Percentiles rank a stretch among this genome's conserved stretches.
phyloP scores from a whole-genome alignment of 306 rosid species.

The Prunus persica region DNA sequence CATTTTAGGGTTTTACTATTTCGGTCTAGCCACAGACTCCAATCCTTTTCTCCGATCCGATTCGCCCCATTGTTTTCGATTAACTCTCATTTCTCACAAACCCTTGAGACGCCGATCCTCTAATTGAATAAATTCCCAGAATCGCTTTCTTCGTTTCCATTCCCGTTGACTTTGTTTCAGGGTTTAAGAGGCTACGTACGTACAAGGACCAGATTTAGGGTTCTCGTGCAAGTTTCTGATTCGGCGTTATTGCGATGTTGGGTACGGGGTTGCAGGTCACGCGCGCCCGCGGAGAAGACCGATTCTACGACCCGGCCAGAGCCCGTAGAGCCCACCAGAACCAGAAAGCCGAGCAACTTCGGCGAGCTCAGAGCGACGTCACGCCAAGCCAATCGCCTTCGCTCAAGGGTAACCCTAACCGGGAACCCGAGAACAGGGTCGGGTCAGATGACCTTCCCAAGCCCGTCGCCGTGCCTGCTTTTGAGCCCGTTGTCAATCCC shows the following conservation, averaged over 20 bases:
- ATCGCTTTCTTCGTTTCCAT: background rate
- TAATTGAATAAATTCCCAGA: background rate
- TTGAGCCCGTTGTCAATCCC: conserved; percentile 29
- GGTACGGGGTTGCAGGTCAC: conserved; percentile 58
- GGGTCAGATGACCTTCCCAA: conserved; percentile 33
- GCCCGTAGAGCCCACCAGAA: conserved; percentile 46
- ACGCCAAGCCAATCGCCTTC: conserved; percentile 30
- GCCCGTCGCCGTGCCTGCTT: conserved; percentile 30
- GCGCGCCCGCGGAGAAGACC: conserved; percentile 66
- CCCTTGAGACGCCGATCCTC: conserved; percentile 24
- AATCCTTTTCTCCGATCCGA: conserved; percentile 21
- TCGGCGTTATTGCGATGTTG: conserved; percentile 45
- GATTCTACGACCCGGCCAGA: conserved; percentile 51
- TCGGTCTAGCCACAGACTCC: conserved; percentile 2
- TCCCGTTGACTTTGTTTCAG: conserved; percentile 42
- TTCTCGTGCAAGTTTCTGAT: conserved; percentile 11
- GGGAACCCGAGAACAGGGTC: conserved; percentile 43
- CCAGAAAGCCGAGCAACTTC: conserved; percentile 39
- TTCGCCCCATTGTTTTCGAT: conserved; percentile 2
- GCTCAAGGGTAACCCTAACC: background rate
- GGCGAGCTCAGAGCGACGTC: conserved; percentile 55
- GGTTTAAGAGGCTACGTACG: conserved; percentile 11
- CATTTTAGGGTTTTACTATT: conserved; percentile 31
- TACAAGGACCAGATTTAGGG: conserved; percentile 3
- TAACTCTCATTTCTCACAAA: conserved; percentile 10